These are phyloP conservation scores for Alternaria hordeiaustralica DNA, from an alignment of 2,329 filamentous ascomycete genomes.

Conservation along the genomic window DNA sequence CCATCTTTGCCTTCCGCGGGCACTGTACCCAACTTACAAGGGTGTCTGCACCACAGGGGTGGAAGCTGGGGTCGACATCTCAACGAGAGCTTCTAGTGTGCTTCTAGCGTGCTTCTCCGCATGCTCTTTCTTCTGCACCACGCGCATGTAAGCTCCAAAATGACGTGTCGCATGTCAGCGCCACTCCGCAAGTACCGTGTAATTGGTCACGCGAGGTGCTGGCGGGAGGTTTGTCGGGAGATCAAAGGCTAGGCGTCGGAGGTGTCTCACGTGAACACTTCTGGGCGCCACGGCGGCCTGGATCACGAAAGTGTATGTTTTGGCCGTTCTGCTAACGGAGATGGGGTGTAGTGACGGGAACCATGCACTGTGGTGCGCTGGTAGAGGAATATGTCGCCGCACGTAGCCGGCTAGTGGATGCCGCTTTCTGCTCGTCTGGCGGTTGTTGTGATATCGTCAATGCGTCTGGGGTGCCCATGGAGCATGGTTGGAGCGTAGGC, in stretches of 20 bases:
- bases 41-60: slow-evolving; percentile 2
- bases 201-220: slow-evolving; percentile 4
- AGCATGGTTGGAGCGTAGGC: background rate
- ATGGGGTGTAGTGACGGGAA: background rate
- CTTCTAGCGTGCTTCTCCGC: slow-evolving; percentile 34
- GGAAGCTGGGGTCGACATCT: slow-evolving; percentile 7
- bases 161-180: slow-evolving; percentile 1
- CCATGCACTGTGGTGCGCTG: background rate
- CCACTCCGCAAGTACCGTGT: background rate
- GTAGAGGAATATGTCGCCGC: background rate
- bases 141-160: background rate
- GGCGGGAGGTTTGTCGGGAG: slow-evolving; percentile 20
- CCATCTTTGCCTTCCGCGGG: slow-evolving; percentile 1
- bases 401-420: background rate
- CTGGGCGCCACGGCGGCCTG: slow-evolving; percentile 3
- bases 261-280: slow-evolving; percentile 1
- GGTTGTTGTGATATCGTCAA: background rate
- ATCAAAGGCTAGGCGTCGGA: slow-evolving; percentile 1
- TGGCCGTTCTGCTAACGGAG: background rate
- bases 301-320: background rate
- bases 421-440: background rate
- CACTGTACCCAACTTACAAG: background rate
- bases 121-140: slow-evolving; percentile 1
- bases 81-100: slow-evolving; percentile 26
- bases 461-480: background rate